These are phyloP conservation scores for Aspergillus fumigatus DNA, from an alignment of 2,329 filamentous ascomycete species.

Conservation along the genomic window DNA sequence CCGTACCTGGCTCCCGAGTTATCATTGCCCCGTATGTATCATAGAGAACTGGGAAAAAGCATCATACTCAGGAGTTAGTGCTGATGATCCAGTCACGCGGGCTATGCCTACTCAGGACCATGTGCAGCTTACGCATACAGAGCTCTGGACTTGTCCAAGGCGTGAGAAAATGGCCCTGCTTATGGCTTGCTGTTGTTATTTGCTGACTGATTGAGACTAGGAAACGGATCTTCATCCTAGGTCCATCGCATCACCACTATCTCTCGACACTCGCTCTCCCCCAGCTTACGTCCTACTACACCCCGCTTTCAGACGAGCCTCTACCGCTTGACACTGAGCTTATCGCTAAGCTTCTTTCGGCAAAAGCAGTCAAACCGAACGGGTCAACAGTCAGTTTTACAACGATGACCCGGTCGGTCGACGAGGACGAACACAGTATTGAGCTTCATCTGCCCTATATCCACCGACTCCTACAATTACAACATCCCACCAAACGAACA, in stretches of 20 bases:
- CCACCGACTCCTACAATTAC: conserved; percentile 66
- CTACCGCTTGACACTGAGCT: conserved; percentile 42
- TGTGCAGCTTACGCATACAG: conserved; percentile 96
- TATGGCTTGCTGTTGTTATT: not conserved
- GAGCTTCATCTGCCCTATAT: conserved; percentile 97
- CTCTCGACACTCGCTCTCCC: conserved; percentile 74
- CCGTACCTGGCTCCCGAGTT: conserved; percentile 69
- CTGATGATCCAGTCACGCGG: conserved; percentile 67
- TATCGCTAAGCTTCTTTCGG: conserved; percentile 34
- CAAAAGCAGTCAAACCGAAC: conserved; percentile 24
- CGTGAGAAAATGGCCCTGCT: conserved; percentile 43
- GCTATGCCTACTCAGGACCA: conserved; percentile 85
- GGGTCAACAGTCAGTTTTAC: conserved; percentile 35
- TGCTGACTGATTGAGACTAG: conserved; percentile 33
- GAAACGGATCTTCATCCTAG: conserved; percentile 86
- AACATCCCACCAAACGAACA: conserved; percentile 44
- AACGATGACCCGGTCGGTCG: conserved; percentile 59
- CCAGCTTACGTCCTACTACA: conserved; percentile 53
- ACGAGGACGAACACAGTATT: conserved; percentile 83
- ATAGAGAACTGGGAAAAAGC: not conserved
- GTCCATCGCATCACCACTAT: conserved; percentile 85
- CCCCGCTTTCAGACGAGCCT: conserved; percentile 40
- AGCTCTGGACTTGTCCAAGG: conserved; percentile 72
- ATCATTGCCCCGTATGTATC: conserved; percentile 83
- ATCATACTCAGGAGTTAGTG: not conserved